A percentile compares a stretch with the other conserved stretches of the same genome.
These are phyloP conservation scores for Diplodia corticola DNA, from an alignment of 2,329 filamentous ascomycete species.

Conservation along the genomic window DNA sequence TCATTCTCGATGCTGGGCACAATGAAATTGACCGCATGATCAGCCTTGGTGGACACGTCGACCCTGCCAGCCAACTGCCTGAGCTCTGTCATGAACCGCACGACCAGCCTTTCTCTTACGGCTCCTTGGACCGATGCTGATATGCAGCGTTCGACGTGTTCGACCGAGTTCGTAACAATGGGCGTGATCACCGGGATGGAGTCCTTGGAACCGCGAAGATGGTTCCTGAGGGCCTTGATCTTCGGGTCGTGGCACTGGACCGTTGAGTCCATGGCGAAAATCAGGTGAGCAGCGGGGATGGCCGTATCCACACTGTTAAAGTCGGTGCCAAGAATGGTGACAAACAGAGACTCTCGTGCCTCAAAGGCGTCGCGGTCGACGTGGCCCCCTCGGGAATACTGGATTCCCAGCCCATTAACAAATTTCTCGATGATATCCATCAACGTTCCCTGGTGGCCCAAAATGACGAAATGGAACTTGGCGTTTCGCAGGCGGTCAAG, in stretches of 20 bases:
- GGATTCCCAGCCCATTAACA: constrained; percentile 28
- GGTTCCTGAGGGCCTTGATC: not conserved
- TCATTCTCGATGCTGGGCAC: constrained; percentile 30
- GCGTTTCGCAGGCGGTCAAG: constrained; percentile 30
- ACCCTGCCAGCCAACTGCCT: constrained; percentile 37
- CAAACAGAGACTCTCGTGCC: not conserved
- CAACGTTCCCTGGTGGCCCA: constrained; percentile 32
- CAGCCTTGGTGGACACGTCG: constrained; percentile 31
- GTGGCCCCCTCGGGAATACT: constrained; percentile 23
- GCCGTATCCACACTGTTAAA: constrained; percentile 26
- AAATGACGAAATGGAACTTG: constrained; percentile 32
- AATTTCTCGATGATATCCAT: constrained; percentile 37
- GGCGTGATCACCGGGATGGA: constrained; percentile 39
- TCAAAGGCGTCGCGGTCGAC: not conserved
- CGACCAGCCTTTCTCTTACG: constrained; percentile 36
- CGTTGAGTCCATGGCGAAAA: constrained; percentile 44
- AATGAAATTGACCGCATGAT: constrained; percentile 31
- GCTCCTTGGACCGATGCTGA: constrained; percentile 7
- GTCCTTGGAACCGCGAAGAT: not conserved
- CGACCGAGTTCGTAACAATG: constrained; percentile 44
- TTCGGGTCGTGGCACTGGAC: constrained; percentile 20
- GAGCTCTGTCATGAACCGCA: constrained; percentile 40
- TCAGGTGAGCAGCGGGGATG: constrained; percentile 35
- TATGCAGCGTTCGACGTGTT: constrained; percentile 48
- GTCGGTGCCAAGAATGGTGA: constrained; percentile 22